Evolutionary conservation across 2,329 filamentous ascomycete genomes (phyloP), one percentile per base, ranked within the genome.

Genomic region (Beauveria asiatica): DNA sequence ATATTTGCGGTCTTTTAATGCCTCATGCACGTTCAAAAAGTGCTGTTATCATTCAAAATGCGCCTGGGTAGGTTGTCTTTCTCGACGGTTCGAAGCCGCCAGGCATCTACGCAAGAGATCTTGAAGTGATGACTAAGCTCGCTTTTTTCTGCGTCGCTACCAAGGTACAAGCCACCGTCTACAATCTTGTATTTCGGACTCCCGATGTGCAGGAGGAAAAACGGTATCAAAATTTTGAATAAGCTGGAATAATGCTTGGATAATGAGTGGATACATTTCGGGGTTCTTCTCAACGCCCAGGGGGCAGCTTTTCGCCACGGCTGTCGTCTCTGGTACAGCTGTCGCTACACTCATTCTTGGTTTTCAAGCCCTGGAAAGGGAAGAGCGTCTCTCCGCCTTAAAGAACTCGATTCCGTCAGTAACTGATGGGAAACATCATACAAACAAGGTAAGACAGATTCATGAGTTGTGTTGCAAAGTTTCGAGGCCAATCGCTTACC

Each of bases 251-350:
- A 25, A 66, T 67, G 64, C 37, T 41, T 62, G 49, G 62, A 68
- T 61, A 17, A 78, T 78, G 78, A 67, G 76, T 46, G 78, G 77
- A 33, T 73, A 79, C 41, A 59, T 81, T 30, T 70, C 75, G 46
- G 75, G 78, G 57, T 72, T 75, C 5, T 68, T 78, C 45, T 72
- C 75, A 44, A 79, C 74, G 66, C 73, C 78, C 39, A 77, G 77
- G 27, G 70, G 80, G 46, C 89, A 92, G 70, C 76, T 94, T 41
- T 81, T 85, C 19, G 83, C 86, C 3, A 91, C 89, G 0, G 90
- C 90, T 2, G 76, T 90, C 23, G 74, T 83, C 16, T 87, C 84
- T 0, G 85, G 84, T 19, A 80, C 79, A 9, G 76, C 84, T 0
- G 84, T 82, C 27, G 84, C 84, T 2, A 78, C 78, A n/a, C 75